phyloP scores from a whole-genome alignment of 768 basidiomycete species.

The Fomitopsis pulvina region DNA sequence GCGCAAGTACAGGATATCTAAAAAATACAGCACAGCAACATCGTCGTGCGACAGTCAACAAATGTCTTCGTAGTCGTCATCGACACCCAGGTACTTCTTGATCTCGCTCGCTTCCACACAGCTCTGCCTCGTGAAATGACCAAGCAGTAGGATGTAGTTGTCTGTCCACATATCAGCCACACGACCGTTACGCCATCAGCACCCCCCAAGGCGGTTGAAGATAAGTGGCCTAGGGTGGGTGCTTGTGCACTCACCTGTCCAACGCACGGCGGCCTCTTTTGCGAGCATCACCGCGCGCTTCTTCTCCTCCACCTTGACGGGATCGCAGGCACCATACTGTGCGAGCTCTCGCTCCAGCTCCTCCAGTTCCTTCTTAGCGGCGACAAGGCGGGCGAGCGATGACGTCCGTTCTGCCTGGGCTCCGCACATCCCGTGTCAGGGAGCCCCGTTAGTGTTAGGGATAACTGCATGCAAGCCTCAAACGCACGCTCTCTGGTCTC shows the following conservation, averaged over 20 bases:
- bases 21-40: background rate
- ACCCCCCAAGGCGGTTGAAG: background rate
- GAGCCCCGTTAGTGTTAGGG: background rate
- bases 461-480: background rate
- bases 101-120: conserved; percentile 55
- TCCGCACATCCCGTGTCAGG: background rate
- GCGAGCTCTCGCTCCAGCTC: conserved; percentile 61
- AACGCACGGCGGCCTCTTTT: conserved; percentile 77
- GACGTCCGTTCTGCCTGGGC: conserved; percentile 52
- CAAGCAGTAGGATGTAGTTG: conserved; percentile 61
- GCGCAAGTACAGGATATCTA: too few relatives aligned
- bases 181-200: background rate
- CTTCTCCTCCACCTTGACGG: conserved; percentile 72
- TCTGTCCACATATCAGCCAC: conserved; percentile 32
- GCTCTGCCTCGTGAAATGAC: conserved; percentile 59
- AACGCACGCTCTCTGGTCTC: conserved; percentile 51
- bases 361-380: conserved; percentile 41
- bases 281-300: conserved; percentile 66
- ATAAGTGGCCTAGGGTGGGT: background rate
- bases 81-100: conserved; percentile 57
- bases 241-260: conserved; percentile 68
- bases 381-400: conserved; percentile 42
- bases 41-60: too few relatives aligned
- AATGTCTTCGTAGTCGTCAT: conserved; percentile 75
- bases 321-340: conserved; percentile 81